Evolutionary conservation across 2,329 filamentous ascomycete species (phyloP).

Genomic region (Colletotrichum liriopes): DNA sequence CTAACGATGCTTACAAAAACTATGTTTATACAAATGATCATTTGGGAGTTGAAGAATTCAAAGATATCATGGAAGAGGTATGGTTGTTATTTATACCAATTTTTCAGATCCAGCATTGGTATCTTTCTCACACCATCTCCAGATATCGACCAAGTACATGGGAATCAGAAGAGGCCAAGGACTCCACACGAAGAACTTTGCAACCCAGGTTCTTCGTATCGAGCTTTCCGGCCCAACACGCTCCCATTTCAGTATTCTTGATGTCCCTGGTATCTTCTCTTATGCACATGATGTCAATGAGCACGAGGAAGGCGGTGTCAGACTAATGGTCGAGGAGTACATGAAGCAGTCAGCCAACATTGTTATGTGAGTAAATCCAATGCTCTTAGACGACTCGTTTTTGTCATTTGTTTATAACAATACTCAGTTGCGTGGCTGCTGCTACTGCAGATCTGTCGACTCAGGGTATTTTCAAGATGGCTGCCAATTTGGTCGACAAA

Average conservation of each 20-base stretch:
- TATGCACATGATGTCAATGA: constrained; percentile 47
- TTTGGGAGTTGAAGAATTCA: constrained; percentile 50
- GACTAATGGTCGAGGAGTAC: constrained; percentile 53
- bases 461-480: constrained; percentile 51
- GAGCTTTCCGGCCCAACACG: constrained; percentile 55
- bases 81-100: neutral
- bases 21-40: constrained; percentile 46
- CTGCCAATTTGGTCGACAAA: constrained; percentile 48
- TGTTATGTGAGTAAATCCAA: constrained; percentile 52
- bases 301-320: constrained; percentile 50
- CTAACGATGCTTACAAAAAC: constrained; percentile 42
- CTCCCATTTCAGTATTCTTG: constrained; percentile 56
- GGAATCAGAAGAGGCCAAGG: constrained; percentile 48
- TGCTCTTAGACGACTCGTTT: rapidly evolving
- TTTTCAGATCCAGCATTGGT: neutral
- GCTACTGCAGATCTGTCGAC: constrained; percentile 51
- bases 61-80: constrained; percentile 51
- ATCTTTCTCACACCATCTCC: neutral
- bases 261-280: constrained; percentile 54
- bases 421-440: constrained; percentile 52
- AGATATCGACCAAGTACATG: constrained; percentile 51
- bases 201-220: constrained; percentile 54
- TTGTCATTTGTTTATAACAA: neutral
- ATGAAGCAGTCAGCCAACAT: constrained; percentile 55
- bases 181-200: constrained; percentile 53